Evolutionary conservation across 257 asterid species (phyloP).

Genomic region (Fraxinus pennsylvanica): DNA sequence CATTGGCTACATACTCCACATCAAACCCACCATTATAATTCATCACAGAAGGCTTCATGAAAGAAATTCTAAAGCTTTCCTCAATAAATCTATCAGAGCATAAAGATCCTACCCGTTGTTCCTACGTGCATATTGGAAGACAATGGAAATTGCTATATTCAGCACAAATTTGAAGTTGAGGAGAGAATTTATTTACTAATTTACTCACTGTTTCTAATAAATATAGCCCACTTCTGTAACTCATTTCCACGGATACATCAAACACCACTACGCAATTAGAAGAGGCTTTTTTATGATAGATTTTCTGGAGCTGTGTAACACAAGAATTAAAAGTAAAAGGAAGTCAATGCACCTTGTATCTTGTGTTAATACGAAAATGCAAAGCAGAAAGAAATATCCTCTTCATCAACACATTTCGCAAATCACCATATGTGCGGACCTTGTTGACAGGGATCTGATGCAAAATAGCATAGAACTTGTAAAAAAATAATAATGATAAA

Average conservation of each 20-base stretch:
- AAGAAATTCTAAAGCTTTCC: not conserved
- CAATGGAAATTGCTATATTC: not conserved
- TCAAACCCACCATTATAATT: not conserved
- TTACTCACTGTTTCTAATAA: not conserved
- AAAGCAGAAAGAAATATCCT: constrained; percentile 97
- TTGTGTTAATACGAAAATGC: constrained; percentile 96
- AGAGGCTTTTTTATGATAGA: not conserved
- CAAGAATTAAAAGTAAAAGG: constrained; percentile 21
- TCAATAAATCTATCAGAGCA: not conserved
- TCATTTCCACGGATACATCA: not conserved
- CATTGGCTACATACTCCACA: not conserved
- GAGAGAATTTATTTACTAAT: not conserved
- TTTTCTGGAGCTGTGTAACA: not conserved
- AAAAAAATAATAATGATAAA: constrained; percentile 6
- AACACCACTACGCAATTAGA: not conserved
- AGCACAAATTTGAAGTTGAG: not conserved
- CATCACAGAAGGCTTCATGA: not conserved
- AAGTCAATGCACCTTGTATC: constrained; percentile 77
- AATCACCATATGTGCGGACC: constrained; percentile 79
- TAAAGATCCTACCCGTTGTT: not conserved
- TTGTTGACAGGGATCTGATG: constrained; percentile 92
- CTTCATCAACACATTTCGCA: constrained; percentile 96
- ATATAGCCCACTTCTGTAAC: not conserved
- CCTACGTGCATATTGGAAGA: not conserved
- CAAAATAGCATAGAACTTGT: constrained; percentile 26